Base-by-base conservation (phyloP, 805 yeast genomes). In the Saccharomyces paradoxus region DNA sequence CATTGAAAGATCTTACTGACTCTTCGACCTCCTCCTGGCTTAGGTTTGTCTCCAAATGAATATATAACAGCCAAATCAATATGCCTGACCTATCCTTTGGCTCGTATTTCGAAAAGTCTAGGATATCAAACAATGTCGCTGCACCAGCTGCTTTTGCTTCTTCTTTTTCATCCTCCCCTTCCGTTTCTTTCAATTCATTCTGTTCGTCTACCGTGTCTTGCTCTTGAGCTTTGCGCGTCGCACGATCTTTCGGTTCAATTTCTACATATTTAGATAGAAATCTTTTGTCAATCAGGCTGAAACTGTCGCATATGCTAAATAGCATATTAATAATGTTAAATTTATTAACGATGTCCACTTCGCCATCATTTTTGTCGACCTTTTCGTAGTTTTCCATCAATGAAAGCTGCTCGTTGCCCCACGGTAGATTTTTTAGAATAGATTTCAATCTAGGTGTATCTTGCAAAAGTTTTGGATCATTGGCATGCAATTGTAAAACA, bases 371-470 rank as follows among this genome's bases (percentile, higher is more conserved):
- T 5, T 82, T 80, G 50, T 80, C 81, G 13, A 70, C 73, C 24
- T 80, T 76, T 49, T 82, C 81, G 63, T 91, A 96, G 61, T 91
- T 83, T 2, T 91, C 89, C 0, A 94, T 88, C 17, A 66, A 52
- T 24, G 56, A 56, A 41, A 66, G 44, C 2, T 63, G 56, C 2
- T 65, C 66, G 49, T 68, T 68, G 3, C 71, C 71, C 5, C 65
- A 50, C 0, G 71, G 65, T 29, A 68, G 48, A 50, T 64, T 66
- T 71, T 92, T 92, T 60, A 92, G 71, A 22, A 92, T 92, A 0
- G 95, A 85, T 67, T 92, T 92, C 58, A 92, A 77, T 53, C 98
- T 76, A 2, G 98, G 98, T 0, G 98, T 94, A 66, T 92, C 98
- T 71, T 92, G 98, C 44, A 92, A 75, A 55, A 89, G 94, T 66